Evolutionary conservation across 768 basidiomycete genomes (phyloP), one percentile per base, ranked within the genome.

Genomic region (Hydnum rufescens): DNA sequence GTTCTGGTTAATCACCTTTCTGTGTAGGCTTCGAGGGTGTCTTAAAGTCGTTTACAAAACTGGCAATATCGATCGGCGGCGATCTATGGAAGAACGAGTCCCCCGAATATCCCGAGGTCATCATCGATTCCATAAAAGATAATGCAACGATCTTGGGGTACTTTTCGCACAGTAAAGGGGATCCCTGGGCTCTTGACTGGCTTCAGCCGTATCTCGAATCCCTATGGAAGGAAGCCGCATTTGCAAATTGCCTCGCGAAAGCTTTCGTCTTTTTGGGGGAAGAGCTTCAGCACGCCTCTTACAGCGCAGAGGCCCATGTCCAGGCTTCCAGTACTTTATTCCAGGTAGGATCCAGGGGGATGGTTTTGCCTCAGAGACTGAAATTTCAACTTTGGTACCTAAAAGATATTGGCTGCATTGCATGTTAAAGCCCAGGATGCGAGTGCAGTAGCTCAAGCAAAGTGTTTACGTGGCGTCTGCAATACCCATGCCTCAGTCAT

Each of bases 101-200:
- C 1, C 68, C 75, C 3, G 79, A 85, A 59, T 84, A 79, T 60
- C 80, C 88, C 2, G 74, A 78, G 57, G 71, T 82, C 32, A 73
- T 88, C 4, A 80, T 93, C 59, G 86, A 85, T 60, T 74, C 80
- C 13, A 74, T 96, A 60, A 83, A 82, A 62, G 79, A 86, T 60
- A 96, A 93, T 62, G 58, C 60, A 29, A 5, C 31, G 0, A 52
- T 64, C 3, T 55, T 68, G 22, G 54, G 57, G 25, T 28, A 36
- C 0, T 25, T 6, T 8, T 16, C 49, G 26, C 44, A 13, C 26
- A 57, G 59, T 46, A 55, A 52, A 5, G 48, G 49, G 1, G 31
- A 16, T 51, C 51, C 22, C n/a, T 73, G 74, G 72, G 65, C 72
- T 58, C 64, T 83, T 48, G 65, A 69, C 18, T 83, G 82, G 83